These are phyloP conservation scores for Stenocarpella maydis DNA, from an alignment of 2,329 filamentous ascomycete species.

Conservation along the genomic window DNA sequence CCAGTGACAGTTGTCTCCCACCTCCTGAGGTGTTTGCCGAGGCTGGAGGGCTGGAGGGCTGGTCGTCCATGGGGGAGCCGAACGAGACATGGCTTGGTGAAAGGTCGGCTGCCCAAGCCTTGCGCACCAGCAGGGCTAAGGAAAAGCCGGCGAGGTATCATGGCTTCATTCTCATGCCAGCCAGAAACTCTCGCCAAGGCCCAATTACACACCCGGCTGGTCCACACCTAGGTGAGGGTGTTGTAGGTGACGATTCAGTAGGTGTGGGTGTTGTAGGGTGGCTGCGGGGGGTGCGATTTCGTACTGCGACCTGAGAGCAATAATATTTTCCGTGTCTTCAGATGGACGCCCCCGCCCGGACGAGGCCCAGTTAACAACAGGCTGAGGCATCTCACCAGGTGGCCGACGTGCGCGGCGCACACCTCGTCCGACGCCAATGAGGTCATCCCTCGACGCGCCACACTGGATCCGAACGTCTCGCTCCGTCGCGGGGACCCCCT, in stretches of 20 bases:
- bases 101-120: constrained; percentile 36
- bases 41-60: neutral
- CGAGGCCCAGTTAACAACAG: constrained; percentile 8
- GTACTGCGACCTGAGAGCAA: neutral
- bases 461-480: constrained; percentile 12
- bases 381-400: neutral
- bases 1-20: constrained; percentile 59
- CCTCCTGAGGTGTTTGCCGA: neutral
- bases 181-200: too few relatives aligned
- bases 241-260: too few relatives aligned
- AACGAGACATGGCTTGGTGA: constrained; percentile 34
- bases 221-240: too few relatives aligned
- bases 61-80: neutral
- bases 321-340: neutral
- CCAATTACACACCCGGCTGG: too few relatives aligned
- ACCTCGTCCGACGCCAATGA: constrained; percentile 34
- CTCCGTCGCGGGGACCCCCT: neutral
- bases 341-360: neutral
- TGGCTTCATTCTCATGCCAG: constrained; percentile 40
- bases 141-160: constrained; percentile 45
- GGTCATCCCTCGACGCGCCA: constrained; percentile 36
- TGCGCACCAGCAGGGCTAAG: constrained; percentile 45
- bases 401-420: neutral
- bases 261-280: too few relatives aligned
- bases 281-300: too few relatives aligned